Evolutionary conservation across 805 yeast genomes (phyloP).

Genomic region (Saccharomycopsis oosterbeekiorum): DNA sequence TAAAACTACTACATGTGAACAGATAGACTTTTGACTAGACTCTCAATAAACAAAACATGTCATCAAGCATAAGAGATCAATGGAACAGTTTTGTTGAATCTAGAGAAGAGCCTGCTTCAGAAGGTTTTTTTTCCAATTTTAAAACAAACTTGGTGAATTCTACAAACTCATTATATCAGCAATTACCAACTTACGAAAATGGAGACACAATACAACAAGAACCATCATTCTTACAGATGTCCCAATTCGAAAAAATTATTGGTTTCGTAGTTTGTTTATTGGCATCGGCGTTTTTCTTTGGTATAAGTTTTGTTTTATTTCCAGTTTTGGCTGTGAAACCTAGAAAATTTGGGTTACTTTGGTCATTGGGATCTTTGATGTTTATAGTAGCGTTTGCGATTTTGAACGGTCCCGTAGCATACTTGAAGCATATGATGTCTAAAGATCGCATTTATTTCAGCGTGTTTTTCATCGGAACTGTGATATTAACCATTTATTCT

Average conservation of each 20-base stretch:
- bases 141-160: constrained; percentile 17
- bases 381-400: constrained; percentile 88
- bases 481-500: constrained; percentile 70
- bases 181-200: constrained; percentile 46
- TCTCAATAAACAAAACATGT: background rate
- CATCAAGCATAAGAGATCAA: constrained; percentile 15
- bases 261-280: constrained; percentile 70
- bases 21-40: background rate
- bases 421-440: constrained; percentile 64
- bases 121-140: constrained; percentile 12
- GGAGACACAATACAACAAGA: constrained; percentile 48
- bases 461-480: constrained; percentile 66
- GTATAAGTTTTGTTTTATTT: constrained; percentile 69
- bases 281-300: constrained; percentile 71
- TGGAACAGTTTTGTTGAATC: constrained; percentile 14
- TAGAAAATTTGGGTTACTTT: constrained; percentile 77
- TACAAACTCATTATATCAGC: constrained; percentile 49
- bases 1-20: background rate
- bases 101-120: constrained; percentile 3
- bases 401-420: constrained; percentile 90
- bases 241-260: constrained; percentile 71
- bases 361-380: constrained; percentile 86
- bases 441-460: constrained; percentile 75
- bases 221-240: constrained; percentile 62
- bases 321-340: constrained; percentile 89